Evolutionary conservation across 202 grass and related monocot genomes (phyloP), one percentile per base, ranked within the genome.

Genomic region (Hordeum pubiflorum): DNA sequence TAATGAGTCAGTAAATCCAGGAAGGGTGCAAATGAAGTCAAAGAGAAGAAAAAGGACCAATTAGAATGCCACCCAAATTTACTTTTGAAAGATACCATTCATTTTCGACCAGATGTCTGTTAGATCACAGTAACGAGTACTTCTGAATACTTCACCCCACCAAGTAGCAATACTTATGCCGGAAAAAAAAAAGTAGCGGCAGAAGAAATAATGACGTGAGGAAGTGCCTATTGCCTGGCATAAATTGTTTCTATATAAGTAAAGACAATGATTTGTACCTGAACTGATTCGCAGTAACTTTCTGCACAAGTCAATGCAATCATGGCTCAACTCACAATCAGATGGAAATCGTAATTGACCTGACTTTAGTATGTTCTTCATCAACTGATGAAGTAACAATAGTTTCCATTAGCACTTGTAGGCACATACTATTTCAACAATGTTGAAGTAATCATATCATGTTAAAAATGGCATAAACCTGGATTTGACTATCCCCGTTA

Each of bases 241-340:
- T 23, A 86, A 58, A 5, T 23, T 41, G 2, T 43, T 23, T 10
- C 33, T 76, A 21, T 75, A 74, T 23, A 65, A 81, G 46, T 44
- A 75, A 71, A 70, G 39, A 79, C 38, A 50, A 44, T 65, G 67
- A 80, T 76, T 74, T 55, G 10, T 90, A 90, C 96, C 96, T 89
- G 90, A 88, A 85, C 89, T 99, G 58, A 86, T 89, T 54, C 52
- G 73, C 74, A 99, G 85, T 83, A 99, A 90, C 55, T 93, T 99
- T 82, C 73, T 91, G 81, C 96, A 99, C 68, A 99, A 89, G 84
- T 99, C 90, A 67, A 91, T 85, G 87, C 92, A 99, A 6, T 81
- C 83, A 76, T 80, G 54, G 69, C 92, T 93, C 87, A 95, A 89
- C 81, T 81, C 76, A 21, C 74, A 85, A 90, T 83, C 78, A 88